Evolutionary conservation across 805 yeast species (phyloP), one percentile per base, ranked within the genome.

Genomic region (Jamesozyma rosinii): DNA sequence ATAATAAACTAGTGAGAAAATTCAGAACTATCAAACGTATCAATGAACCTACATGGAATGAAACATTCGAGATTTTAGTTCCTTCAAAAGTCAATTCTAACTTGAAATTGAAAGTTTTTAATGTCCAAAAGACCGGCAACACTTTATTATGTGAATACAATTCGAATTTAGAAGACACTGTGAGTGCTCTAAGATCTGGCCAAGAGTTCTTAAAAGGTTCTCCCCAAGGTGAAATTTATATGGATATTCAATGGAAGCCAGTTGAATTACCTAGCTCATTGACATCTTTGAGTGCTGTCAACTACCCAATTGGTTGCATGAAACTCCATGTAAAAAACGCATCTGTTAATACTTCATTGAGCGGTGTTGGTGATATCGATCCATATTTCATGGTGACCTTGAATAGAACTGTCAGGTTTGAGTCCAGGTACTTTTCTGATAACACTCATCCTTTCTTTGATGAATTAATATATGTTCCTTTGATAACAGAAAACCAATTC

Each of bases 1-100:
- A 81, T 58, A 73, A 72, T 33, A 72, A 77, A 48, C 63, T 76
- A 42, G 69, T 72, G n/a, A 72, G 74, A 52, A 65, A 65, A 5
- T 75, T 78, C 43, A 76, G 92, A 67, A 72, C 74, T 27, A 68
- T 83, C 57, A 79, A 76, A 54, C 73, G 76, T 55, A 71, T 78
- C 8, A 84, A 83, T 53, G 86, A 79, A 54, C 94, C 95, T 15
- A 66, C 79, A 11, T 84, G 83, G 79, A 79, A 77, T 46, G 77
- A 78, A 53, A 59, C 71, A 24, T 61, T 77, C 44, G 94, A 84
- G 61, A 57, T 75, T 4, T 68, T 84, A 50, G 65, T 84, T 31
- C 72, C 79, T 5, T 72, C 81, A 24, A 84, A 80, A 58, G 69
- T 80, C 0, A 64, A 63, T 27, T 72, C 88, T 15, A 66, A 67